Percentiles rank a stretch among this genome's conserved stretches.
Conservation (phyloP, 2,329 filamentous ascomycete genomes). For the Niveomyces coronatus region DNA sequence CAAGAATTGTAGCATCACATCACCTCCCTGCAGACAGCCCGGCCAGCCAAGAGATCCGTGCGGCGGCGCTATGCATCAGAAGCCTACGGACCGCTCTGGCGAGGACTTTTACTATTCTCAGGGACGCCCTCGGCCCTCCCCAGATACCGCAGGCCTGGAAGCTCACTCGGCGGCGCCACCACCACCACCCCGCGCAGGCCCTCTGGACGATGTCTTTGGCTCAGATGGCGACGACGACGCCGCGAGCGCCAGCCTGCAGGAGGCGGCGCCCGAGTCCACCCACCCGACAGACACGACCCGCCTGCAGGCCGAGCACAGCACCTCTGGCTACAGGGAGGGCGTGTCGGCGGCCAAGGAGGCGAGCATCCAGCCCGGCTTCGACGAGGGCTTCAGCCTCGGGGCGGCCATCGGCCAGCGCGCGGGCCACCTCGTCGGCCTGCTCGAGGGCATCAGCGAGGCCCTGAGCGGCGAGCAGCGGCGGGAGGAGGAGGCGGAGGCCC, state of each 20-base stretch:
- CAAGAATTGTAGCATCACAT: too few relatives aligned
- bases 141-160: background rate
- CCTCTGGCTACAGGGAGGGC: constrained; percentile 84
- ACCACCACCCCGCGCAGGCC: too few relatives aligned
- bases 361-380: constrained; percentile 79
- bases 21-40: constrained; percentile 8
- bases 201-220: constrained; percentile 29
- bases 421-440: constrained; percentile 63
- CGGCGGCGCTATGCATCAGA: constrained; percentile 5
- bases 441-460: constrained; percentile 55
- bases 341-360: constrained; percentile 63
- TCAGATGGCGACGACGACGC: constrained; percentile 12
- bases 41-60: background rate
- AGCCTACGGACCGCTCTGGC: constrained; percentile 4
- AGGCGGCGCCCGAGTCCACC: constrained; percentile 11
- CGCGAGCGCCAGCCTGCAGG: constrained; percentile 7
- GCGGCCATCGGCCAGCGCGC: constrained; percentile 66
- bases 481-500: constrained; percentile 14
- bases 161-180: background rate
- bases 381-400: constrained; percentile 79
- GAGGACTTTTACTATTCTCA: constrained; percentile 7
- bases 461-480: constrained; percentile 17
- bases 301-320: constrained; percentile 66
- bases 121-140: constrained; percentile 2
- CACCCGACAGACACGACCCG: constrained; percentile 59